Conservation (phyloP, 2,329 filamentous ascomycete species). For the Cordyceps cateniannulata region DNA sequence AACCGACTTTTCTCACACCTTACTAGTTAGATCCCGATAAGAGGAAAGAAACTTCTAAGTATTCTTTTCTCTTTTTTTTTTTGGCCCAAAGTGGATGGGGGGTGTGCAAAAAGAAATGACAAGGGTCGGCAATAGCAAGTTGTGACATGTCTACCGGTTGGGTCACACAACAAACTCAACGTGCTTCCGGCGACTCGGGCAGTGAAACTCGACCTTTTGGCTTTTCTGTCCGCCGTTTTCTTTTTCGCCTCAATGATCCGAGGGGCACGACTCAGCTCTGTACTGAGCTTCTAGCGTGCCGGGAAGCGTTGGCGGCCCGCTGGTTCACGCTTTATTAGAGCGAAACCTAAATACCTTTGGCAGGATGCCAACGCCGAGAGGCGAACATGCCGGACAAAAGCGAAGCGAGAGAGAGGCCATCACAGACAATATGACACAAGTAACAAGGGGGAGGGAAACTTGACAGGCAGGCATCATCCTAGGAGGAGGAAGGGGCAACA, state of each 20-base stretch:
- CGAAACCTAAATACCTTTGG: neutral
- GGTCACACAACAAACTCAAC: neutral
- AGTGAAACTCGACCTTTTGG: neutral
- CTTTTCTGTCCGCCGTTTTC: neutral
- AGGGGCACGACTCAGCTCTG: neutral
- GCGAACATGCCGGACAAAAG: neutral
- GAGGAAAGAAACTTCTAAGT: too few relatives aligned
- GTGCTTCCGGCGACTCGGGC: neutral
- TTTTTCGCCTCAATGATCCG: slow-evolving; percentile 4
- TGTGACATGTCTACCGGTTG: neutral
- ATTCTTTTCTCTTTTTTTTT: neutral
- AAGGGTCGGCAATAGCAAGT: neutral
- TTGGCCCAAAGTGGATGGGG: neutral
- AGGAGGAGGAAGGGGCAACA: neutral
- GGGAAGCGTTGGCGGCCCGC: slow-evolving; percentile 11
- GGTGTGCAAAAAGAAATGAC: neutral
- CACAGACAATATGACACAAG: neutral
- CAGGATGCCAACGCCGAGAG: too few relatives aligned
- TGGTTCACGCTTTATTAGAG: neutral
- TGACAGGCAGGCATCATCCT: neutral
- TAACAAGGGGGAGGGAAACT: neutral
- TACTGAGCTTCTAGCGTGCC: neutral
- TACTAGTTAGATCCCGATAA: neutral
- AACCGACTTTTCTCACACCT: neutral
- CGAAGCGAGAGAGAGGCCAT: neutral